Conservation (phyloP, 345 rosid genomes). For the Geranium brycei region DNA sequence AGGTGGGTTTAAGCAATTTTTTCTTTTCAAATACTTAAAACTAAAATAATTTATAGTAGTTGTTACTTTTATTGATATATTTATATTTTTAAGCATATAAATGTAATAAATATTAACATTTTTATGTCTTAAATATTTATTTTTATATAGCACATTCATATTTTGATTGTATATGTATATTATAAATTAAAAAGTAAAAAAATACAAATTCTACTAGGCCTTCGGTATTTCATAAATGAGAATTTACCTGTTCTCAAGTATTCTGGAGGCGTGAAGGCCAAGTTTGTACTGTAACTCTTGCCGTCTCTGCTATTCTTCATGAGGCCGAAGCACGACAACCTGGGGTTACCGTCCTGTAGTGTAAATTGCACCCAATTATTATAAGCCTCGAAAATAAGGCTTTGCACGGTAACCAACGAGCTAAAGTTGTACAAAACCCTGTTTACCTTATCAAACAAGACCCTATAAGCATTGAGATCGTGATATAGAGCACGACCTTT, state of each 20-base stretch:
- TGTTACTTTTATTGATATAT: too few species aligned
- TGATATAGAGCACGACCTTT: conserved; percentile 34
- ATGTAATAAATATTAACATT: too few species aligned
- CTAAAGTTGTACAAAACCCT: not conserved
- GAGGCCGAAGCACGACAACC: conserved; percentile 42
- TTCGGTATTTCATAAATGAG: not conserved
- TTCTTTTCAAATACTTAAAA: too few species aligned
- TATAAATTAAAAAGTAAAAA: too few species aligned
- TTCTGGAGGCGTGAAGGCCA: conserved; percentile 45
- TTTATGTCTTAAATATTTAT: too few species aligned
- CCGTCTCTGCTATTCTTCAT: conserved; percentile 44
- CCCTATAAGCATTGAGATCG: conserved; percentile 39
- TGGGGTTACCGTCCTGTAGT: conserved; percentile 39
- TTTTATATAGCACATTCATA: too few species aligned
- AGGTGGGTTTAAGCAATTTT: too few species aligned
- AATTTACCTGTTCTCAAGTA: conserved; percentile 32
- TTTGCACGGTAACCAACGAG: too few species aligned
- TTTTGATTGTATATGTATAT: too few species aligned
- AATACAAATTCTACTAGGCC: not conserved
- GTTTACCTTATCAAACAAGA: conserved; percentile 32
- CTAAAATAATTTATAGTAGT: too few species aligned
- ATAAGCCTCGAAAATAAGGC: not conserved
- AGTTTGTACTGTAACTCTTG: conserved; percentile 35
- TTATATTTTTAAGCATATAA: too few species aligned
- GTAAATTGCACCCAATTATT: conserved; percentile 6